phyloP scores from a whole-genome alignment of 73 alveolate species.

The Halteria grandinella region DNA sequence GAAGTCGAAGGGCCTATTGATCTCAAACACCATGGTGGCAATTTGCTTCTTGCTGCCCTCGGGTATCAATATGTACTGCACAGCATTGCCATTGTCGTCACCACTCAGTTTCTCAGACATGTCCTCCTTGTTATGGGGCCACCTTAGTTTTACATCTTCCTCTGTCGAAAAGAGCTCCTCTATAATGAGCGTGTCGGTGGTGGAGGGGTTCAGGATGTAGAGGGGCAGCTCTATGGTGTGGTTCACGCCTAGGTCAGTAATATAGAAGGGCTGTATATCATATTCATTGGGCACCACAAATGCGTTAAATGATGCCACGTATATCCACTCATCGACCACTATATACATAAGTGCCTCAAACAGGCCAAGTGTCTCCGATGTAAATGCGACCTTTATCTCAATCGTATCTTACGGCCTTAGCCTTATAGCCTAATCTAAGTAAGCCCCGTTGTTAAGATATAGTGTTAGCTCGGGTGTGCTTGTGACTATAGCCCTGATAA shows the following conservation, averaged over 20 bases:
- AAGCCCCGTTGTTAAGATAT: constrained; percentile 6
- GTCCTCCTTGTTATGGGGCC: constrained; percentile 24
- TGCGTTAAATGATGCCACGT: constrained; percentile 28
- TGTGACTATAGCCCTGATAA: constrained; percentile 1
- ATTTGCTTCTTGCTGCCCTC: neutral
- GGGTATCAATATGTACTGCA: neutral
- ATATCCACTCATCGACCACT: neutral
- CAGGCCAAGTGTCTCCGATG: constrained; percentile 29
- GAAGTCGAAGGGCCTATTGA: constrained; percentile 18
- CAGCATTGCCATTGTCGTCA: constrained; percentile 7
- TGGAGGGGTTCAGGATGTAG: neutral
- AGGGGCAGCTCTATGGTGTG: neutral
- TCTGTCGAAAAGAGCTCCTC: constrained; percentile 40
- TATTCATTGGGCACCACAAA: constrained; percentile 23
- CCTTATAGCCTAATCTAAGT: neutral
- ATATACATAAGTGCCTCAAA: constrained; percentile 15
- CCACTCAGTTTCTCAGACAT: neutral
- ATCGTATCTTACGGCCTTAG: constrained; percentile 6
- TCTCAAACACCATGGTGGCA: neutral
- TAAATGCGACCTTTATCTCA: neutral
- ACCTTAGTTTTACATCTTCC: neutral
- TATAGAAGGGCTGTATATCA: constrained; percentile 2
- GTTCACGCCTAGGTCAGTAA: neutral
- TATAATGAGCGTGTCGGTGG: neutral
- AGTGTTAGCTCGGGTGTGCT: constrained; percentile 29